These are phyloP conservation scores for Fusarium acutatum DNA, from an alignment of 2,329 filamentous ascomycete genomes.

Conservation along the genomic window DNA sequence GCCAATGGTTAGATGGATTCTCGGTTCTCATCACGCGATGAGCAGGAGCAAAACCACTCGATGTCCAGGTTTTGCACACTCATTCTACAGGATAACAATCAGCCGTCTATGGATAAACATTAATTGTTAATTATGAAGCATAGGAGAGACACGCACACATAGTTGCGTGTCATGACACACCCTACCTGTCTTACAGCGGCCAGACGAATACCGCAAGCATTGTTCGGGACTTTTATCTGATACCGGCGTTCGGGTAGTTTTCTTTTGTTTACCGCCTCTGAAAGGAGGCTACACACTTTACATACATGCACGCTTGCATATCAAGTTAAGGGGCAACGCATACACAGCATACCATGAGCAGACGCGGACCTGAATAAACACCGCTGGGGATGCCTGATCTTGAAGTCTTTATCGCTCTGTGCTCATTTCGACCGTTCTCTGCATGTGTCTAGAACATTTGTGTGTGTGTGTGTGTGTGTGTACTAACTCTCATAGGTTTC, in stretches of 20 bases:
- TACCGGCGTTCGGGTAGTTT: conserved; percentile 32
- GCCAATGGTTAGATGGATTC: conserved; percentile 84
- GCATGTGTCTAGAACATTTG: neutral
- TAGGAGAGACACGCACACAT: neutral
- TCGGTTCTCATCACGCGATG: conserved; percentile 71
- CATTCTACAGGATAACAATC: conserved; percentile 14
- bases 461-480: neutral
- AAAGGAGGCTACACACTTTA: conserved; percentile 8
- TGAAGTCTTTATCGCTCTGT: neutral
- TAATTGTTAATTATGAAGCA: conserved; percentile 24
- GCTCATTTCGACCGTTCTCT: neutral
- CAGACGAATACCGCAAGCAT: conserved; percentile 23
- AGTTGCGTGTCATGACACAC: conserved; percentile 1
- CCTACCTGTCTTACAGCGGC: conserved; percentile 13
- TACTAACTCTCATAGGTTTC: neutral
- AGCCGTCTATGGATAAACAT: conserved; percentile 9
- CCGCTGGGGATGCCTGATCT: neutral
- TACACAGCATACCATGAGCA: conserved; percentile 30
- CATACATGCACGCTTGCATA: conserved; percentile 27
- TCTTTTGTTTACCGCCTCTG: conserved; percentile 16
- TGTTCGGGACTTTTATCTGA: conserved; percentile 10
- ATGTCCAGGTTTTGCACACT: conserved; percentile 18
- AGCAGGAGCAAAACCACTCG: conserved; percentile 8
- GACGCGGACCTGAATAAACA: conserved; percentile 28
- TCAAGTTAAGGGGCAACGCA: conserved; percentile 7